These are phyloP conservation scores for Henckelia pumila DNA, from an alignment of 257 asterid genomes.

Conservation along the genomic window DNA sequence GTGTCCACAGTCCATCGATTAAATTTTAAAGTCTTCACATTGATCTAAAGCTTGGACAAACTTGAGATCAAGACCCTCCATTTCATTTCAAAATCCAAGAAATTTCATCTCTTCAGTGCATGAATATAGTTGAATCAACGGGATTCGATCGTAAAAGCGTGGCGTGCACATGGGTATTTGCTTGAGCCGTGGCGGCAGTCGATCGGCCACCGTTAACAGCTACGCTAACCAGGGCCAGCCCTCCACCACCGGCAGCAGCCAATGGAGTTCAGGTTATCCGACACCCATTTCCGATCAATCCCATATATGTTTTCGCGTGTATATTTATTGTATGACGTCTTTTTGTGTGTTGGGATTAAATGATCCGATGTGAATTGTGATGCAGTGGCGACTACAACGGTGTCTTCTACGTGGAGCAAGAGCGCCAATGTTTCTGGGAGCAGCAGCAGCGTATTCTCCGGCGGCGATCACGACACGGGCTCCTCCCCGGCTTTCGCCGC, in stretches of 20 bases:
- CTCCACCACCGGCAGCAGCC: not conserved
- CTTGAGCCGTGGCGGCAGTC: not conserved
- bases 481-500: constrained; percentile 19
- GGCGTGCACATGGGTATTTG: constrained; percentile 4
- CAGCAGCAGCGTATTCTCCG: constrained; percentile 36
- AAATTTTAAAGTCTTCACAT: not conserved
- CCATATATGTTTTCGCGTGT: not conserved
- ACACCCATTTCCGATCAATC: too few species aligned
- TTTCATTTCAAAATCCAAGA: not conserved
- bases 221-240: not conserved
- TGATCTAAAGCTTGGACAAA: not conserved
- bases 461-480: constrained; percentile 26
- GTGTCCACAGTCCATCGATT: not conserved
- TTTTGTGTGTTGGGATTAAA: too few species aligned
- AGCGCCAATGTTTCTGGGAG: constrained; percentile 28
- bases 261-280: constrained; percentile 11
- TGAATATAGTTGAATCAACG: not conserved
- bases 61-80: not conserved
- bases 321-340: too few species aligned
- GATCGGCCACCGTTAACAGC: not conserved
- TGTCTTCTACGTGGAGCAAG: constrained; percentile 4
- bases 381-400: constrained; percentile 2
- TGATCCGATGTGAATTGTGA: too few species aligned
- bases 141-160: not conserved
- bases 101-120: not conserved